Percentiles rank a stretch among this genome's conserved stretches.
These are phyloP conservation scores for Myriosclerotinia scirpicola DNA, from an alignment of 2,329 filamentous ascomycete genomes.

Conservation along the genomic window DNA sequence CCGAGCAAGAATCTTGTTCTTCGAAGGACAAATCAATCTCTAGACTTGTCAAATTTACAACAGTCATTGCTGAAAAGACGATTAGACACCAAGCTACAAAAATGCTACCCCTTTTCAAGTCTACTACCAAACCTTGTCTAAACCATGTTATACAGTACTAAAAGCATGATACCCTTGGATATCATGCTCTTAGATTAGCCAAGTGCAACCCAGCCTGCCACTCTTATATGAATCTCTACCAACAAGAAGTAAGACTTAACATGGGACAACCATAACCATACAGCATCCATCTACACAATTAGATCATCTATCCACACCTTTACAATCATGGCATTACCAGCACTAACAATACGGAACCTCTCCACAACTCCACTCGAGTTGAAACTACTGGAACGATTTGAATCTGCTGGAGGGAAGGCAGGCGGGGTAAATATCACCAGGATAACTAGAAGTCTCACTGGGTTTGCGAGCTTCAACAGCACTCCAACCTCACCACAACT, in stretches of 20 bases:
- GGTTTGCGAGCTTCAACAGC: constrained; percentile 47
- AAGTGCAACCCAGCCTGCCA: background rate
- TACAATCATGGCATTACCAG: constrained; percentile 32
- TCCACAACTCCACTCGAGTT: constrained; percentile 72
- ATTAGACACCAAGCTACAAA: background rate
- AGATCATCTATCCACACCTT: constrained; percentile 1
- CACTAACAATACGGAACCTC: constrained; percentile 77
- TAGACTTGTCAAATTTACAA: background rate
- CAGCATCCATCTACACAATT: background rate
- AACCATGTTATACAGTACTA: background rate
- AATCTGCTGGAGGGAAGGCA: constrained; percentile 44
- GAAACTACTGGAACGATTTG: constrained; percentile 71
- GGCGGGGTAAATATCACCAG: constrained; percentile 38
- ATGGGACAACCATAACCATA: constrained; percentile 8
- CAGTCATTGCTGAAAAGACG: background rate
- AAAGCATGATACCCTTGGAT: background rate
- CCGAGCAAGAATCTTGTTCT: background rate
- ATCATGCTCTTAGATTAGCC: background rate
- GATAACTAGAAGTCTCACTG: constrained; percentile 50
- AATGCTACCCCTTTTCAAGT: background rate
- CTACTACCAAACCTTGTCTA: background rate
- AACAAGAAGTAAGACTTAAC: constrained; percentile 5
- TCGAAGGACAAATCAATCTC: background rate
- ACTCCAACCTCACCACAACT: constrained; percentile 38
- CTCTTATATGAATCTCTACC: background rate